These are phyloP conservation scores for Skeletonema menzelii DNA, from an alignment of 108 stramenopile species.

Conservation along the genomic window DNA sequence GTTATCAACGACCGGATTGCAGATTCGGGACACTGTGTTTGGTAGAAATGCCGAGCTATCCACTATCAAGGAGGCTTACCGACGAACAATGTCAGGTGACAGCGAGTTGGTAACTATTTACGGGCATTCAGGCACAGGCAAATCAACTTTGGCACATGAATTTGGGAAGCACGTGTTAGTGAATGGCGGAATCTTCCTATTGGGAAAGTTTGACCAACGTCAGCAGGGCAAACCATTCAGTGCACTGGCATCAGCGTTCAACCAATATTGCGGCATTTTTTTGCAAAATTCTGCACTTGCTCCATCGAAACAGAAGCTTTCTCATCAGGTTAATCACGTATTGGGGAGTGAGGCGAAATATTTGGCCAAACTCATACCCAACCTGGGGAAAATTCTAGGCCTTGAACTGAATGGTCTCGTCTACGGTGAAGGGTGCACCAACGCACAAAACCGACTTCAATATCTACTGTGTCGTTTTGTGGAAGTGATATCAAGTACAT, in stretches of 20 bases:
- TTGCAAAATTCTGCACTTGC: background rate
- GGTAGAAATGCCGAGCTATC: constrained; percentile 2
- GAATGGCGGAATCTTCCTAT: constrained; percentile 1
- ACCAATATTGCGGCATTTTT: constrained; percentile 9
- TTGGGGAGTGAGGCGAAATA: constrained; percentile 4
- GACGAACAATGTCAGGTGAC: background rate
- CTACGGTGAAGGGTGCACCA: constrained; percentile 2
- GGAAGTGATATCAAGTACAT: constrained; percentile 17
- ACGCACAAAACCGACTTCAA: constrained; percentile 31
- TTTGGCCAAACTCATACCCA: constrained; percentile 28
- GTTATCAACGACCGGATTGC: background rate
- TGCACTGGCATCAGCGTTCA: too few relatives aligned
- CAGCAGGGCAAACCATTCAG: too few relatives aligned
- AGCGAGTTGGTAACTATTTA: constrained; percentile 17
- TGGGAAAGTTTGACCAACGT: constrained; percentile 30
- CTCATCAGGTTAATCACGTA: background rate
- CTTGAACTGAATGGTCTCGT: background rate
- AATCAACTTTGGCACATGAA: constrained; percentile 4
- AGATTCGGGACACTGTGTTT: constrained; percentile 6
- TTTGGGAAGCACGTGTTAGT: background rate
- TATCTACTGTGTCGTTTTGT: constrained; percentile 28
- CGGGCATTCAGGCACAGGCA: constrained; percentile 12
- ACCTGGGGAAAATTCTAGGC: background rate
- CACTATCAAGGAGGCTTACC: background rate
- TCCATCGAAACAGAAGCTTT: background rate